Evolutionary conservation across 306 rosid species (phyloP), one percentile per base, ranked within the genome.

Genomic region (Medicago ruthenica): DNA sequence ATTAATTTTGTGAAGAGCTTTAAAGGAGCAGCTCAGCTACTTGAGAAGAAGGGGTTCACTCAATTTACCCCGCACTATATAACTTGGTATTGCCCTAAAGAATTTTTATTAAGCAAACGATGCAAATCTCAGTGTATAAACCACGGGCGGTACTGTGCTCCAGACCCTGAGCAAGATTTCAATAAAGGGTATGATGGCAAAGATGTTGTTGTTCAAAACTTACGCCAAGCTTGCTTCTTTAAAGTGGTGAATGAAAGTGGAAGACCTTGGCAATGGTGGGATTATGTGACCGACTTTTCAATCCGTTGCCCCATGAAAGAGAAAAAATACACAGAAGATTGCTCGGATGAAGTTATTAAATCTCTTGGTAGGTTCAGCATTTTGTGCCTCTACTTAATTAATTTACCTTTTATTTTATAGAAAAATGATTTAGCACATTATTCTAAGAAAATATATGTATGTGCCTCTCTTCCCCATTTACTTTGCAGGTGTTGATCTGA

Each of bases 181-280:
- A 90, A 76, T 73, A 86, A 17, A 84, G 98, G 98, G 39, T 95
- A 95, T 84, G 97, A 95, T 74, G 98, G 98, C 18, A 95, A 89
- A 78, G 96, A 95, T 86, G 97, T 95, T 47, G 98, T 90, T 51
- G 77, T 92, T 73, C 98, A 95, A 79, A 95, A 92, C 75, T 88
- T 95, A 65, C 93, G 97, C 24, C 98, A 95, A 83, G 97, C 95
- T 72, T 95, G 98, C 86, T 85, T 95, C 81, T 90, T 73, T 74
- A 92, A 84, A 84, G 97, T 92, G 83, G 93, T 97, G 42, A 92
- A 92, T 83, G 98, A 90, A 83, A 87, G 92, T 83, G 96, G 97
- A 83, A 95, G 64, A 77, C 97, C 98, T 2, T 95, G 98, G 98
- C 93, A 89, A 58, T 95, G 98, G 98, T 95, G 98, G 98, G 96